Evolutionary conservation across 2,329 filamentous ascomycete genomes (phyloP), one percentile per base, ranked within the genome.

Genomic region (Paraconiothyrium sp.): DNA sequence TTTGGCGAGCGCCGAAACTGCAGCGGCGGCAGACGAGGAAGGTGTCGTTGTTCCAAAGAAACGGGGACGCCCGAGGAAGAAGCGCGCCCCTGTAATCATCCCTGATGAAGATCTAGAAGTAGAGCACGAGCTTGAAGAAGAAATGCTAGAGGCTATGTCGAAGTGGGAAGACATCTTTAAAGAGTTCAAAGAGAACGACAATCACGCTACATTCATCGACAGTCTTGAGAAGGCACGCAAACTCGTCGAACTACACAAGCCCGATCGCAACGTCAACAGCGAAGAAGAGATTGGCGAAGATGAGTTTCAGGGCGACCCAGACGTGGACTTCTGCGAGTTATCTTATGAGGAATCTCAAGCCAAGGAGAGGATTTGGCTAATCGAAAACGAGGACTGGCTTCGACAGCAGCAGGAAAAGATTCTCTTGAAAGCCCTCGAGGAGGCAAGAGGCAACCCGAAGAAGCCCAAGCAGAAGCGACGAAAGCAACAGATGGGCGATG

Each of bases 291-390:
- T 96, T 22, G 88, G 86, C 54, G 91, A 92, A 60, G 87, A 91
- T 60, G 94, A 97, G 73, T 97, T 98, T 72, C 92, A 90, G 41
- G 89, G 96, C 69, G 95, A 99, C 65, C 90, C 89, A 0, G 95
- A 99, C 77, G 93, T 99, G 11, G 82, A 86, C 61, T 91, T 91
- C 70, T 97, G 94, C 73, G 5, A 41, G 10, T 79, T 93, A 39
- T 84, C 98, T 5, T 86, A 85, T 0, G 86, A 89, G 1, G 86
- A 88, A 3, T 94, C 98, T 79, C 86, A 86, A 37, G 88, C 93
- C 73, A 98, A 97, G 77, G 94, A 97, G 77, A 88, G 89, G 62
- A 92, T 98, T 56, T 99, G 95, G 95, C 89, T 97, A 47, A 94
- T 94, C 62, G 90, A 94, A 75, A 98, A 99, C 78, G 93, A 95